Conservation (phyloP, 805 yeast species). For the Kluyveromyces siamensis region DNA sequence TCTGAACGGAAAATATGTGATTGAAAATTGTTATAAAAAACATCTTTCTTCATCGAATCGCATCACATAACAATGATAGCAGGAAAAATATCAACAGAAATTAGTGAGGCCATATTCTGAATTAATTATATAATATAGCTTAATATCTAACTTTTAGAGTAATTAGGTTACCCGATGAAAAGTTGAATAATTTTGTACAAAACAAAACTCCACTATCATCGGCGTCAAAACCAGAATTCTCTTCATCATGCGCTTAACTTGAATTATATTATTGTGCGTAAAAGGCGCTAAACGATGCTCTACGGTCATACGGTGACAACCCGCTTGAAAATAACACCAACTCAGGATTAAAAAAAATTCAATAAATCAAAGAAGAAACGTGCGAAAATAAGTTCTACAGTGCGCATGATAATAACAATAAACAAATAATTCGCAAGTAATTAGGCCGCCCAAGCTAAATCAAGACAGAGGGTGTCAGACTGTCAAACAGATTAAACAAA, state of each 20-base stretch:
- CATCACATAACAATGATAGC: too few relatives aligned
- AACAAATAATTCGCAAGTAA: background rate
- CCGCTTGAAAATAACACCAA: background rate
- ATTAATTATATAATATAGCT: too few relatives aligned
- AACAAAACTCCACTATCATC: too few relatives aligned
- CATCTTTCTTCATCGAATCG: background rate
- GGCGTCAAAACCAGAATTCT: too few relatives aligned
- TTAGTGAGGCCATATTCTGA: too few relatives aligned
- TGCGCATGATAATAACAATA: background rate
- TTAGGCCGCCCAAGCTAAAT: background rate
- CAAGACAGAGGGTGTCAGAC: background rate
- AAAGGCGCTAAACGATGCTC: background rate
- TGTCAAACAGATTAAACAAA: background rate
- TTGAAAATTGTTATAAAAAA: too few relatives aligned
- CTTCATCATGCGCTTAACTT: too few relatives aligned
- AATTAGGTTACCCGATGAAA: too few relatives aligned
- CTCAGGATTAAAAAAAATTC: background rate
- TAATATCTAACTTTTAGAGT: too few relatives aligned
- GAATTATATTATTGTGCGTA: background rate
- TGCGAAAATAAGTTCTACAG: background rate
- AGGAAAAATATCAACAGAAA: too few relatives aligned
- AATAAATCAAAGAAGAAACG: background rate
- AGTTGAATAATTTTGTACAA: too few relatives aligned
- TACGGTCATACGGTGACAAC: too few relatives aligned
- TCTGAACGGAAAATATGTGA: conserved; percentile 2